Percentiles rank a stretch among this genome's conserved stretches.
Conservation (phyloP, 2,329 filamentous ascomycete species). For the Fusarium bactridioides region DNA sequence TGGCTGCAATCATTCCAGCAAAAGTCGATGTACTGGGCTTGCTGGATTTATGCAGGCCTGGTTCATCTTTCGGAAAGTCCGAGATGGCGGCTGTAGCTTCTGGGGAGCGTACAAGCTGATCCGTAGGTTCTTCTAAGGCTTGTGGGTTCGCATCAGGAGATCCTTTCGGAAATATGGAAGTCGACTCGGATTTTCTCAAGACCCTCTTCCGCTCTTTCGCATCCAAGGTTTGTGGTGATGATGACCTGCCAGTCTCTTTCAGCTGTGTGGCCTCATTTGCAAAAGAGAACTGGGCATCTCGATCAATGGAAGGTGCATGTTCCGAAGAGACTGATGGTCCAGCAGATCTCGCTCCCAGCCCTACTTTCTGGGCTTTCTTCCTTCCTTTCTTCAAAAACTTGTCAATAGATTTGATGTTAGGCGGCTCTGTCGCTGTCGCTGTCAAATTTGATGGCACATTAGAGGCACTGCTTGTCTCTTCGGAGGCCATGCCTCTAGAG, state of each 20-base stretch:
- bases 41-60: not conserved
- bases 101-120: not conserved
- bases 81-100: not conserved
- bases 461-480: not conserved
- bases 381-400: conserved; percentile 48
- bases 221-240: conserved; percentile 16
- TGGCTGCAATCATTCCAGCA: conserved; percentile 19
- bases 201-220: conserved; percentile 43
- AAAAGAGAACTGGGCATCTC: not conserved
- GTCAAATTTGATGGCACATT: not conserved
- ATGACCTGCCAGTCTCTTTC: not conserved
- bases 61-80: not conserved
- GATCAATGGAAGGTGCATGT: not conserved
- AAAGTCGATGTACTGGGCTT: conserved; percentile 11
- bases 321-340: conserved; percentile 2
- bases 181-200: conserved; percentile 3
- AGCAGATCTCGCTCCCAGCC: conserved; percentile 20
- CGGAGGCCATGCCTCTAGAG: not conserved
- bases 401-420: not conserved
- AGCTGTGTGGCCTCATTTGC: not conserved
- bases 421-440: not conserved
- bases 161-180: not conserved
- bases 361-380: conserved; percentile 48
- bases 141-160: conserved; percentile 5
- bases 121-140: not conserved